Percentiles rank a stretch among this genome's conserved stretches.
phyloP scores from a whole-genome alignment of 371 early-diverging fungal genomes.

The Mortierella sp. region DNA sequence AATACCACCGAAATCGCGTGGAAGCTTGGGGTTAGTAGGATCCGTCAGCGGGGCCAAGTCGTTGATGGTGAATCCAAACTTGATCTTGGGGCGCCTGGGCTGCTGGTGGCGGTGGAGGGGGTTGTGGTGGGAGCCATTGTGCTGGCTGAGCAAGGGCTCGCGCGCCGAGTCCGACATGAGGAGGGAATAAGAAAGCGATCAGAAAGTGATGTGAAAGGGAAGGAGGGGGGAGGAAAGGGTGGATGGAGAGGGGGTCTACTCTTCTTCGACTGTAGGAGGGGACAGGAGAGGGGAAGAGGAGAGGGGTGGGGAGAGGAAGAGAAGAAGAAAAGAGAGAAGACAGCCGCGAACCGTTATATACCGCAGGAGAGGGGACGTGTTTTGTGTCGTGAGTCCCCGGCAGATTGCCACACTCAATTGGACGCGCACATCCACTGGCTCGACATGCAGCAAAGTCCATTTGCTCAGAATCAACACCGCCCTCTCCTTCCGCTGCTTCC shows the following conservation, averaged over 20 bases:
- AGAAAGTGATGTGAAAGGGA: neutral
- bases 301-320: neutral
- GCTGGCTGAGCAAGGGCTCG: conserved; percentile 32
- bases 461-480: too few species aligned
- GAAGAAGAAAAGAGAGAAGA: conserved; percentile 2
- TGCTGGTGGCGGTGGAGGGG: conserved; percentile 2
- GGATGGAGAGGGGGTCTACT: neutral
- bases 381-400: too few species aligned
- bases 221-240: neutral
- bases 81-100: neutral
- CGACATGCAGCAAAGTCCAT: too few species aligned
- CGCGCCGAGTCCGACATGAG: conserved; percentile 25
- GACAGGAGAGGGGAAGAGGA: conserved; percentile 9
- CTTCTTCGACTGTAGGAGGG: conserved; percentile 8
- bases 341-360: too few species aligned
- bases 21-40: conserved; percentile 72
- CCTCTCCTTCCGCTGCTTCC: too few species aligned
- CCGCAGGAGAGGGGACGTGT: too few species aligned
- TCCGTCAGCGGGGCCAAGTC: conserved; percentile 63
- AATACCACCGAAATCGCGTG: conserved; percentile 74
- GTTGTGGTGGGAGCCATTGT: conserved; percentile 3
- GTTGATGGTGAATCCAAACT: conserved; percentile 18
- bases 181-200: neutral
- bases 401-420: too few species aligned
- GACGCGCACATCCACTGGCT: too few species aligned